Evolutionary conservation across 805 yeast genomes (phyloP).

Genomic region (Starmerella scarabaei): DNA sequence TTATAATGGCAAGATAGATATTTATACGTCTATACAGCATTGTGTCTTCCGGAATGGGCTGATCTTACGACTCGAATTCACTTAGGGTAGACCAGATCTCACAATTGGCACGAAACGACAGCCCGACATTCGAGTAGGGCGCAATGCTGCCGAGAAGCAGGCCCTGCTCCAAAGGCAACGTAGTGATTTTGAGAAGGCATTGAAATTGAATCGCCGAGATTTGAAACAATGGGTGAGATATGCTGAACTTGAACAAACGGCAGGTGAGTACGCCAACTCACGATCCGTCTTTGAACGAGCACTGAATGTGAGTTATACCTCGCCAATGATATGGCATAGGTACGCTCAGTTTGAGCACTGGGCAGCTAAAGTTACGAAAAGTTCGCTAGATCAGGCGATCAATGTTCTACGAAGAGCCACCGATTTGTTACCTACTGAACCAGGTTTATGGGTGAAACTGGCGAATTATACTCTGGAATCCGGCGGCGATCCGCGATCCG

Average conservation of each 20-base stretch:
- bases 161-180: slow-evolving; percentile 68
- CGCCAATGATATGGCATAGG: slow-evolving; percentile 74
- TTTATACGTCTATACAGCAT: no score
- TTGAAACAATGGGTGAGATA: slow-evolving; percentile 84
- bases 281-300: slow-evolving; percentile 84
- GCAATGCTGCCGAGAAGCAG: slow-evolving; percentile 65
- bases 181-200: slow-evolving; percentile 72
- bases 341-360: slow-evolving; percentile 70
- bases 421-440: slow-evolving; percentile 58
- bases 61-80: no score
- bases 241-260: slow-evolving; percentile 75
- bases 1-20: no score
- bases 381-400: slow-evolving; percentile 57
- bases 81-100: no score
- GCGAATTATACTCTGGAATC: slow-evolving; percentile 71
- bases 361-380: slow-evolving; percentile 39
- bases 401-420: slow-evolving; percentile 72
- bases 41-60: no score
- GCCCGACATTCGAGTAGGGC: slow-evolving; percentile 1
- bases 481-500: slow-evolving; percentile 46
- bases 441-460: slow-evolving; percentile 77
- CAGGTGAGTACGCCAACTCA: slow-evolving; percentile 65
- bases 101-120: background rate
- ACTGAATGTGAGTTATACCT: slow-evolving; percentile 56
- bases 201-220: slow-evolving; percentile 70